phyloP scores from a whole-genome alignment of 1,284 basidiomycete genomes.

The Xerocomus cyaneibrunnescens region DNA sequence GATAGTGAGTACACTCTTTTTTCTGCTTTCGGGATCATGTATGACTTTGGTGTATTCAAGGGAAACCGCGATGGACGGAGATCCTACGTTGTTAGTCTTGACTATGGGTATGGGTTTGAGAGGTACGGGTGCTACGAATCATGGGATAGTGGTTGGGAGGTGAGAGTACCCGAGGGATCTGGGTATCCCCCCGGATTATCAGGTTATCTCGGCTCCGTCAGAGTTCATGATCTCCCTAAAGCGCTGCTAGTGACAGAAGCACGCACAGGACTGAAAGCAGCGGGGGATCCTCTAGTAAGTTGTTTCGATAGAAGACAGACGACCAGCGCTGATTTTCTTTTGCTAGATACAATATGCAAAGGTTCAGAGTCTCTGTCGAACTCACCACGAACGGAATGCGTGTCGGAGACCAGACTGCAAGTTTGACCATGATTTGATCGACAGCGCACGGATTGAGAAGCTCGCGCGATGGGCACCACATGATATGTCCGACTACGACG shows the following conservation, averaged over 20 bases:
- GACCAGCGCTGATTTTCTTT: neutral
- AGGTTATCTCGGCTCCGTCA: neutral
- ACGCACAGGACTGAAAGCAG: conserved; percentile 1
- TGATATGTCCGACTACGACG: neutral
- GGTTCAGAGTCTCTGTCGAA: conserved; percentile 16
- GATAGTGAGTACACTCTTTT: conserved; percentile 7
- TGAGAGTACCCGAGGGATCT: neutral
- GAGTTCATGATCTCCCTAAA: conserved; percentile 9
- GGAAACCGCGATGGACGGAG: conserved; percentile 3
- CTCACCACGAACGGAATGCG: conserved; percentile 9
- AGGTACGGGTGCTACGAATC: conserved; percentile 14
- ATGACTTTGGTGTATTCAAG: neutral
- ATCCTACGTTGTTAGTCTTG: conserved; percentile 9
- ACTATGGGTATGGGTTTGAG: conserved; percentile 17
- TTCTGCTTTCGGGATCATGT: neutral
- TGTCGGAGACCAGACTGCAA: conserved; percentile 13
- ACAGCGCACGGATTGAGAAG: conserved; percentile 12
- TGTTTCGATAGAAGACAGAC: neutral
- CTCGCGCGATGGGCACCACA: conserved; percentile 12
- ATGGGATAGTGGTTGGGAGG: conserved; percentile 12
- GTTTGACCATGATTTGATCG: conserved; percentile 21
- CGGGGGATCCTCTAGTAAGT: conserved; percentile 10
- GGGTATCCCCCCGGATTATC: neutral
- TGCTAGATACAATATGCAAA: conserved; percentile 9
- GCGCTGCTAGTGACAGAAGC: conserved; percentile 12